Evolutionary conservation across 1,139 yeast species (phyloP).

Genomic region (Taiozyma sp.): DNA sequence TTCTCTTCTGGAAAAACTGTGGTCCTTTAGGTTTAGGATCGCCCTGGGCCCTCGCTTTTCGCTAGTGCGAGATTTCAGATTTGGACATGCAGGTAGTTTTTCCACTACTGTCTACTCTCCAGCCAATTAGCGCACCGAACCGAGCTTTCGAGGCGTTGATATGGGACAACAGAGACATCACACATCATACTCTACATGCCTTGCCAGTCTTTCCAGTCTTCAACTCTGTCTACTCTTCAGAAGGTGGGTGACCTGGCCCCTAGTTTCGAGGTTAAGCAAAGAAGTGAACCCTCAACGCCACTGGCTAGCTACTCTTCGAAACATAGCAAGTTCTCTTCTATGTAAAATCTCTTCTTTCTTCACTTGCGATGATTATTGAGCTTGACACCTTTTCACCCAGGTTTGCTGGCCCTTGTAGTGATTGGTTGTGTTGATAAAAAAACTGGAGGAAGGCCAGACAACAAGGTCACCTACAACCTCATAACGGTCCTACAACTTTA

Average conservation of each 20-base stretch:
- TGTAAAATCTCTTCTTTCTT: not conserved
- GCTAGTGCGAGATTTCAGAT: not conserved
- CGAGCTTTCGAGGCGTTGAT: not conserved
- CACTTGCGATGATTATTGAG: not conserved
- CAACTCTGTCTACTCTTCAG: not conserved
- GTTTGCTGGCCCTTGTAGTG: not conserved
- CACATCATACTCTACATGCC: too few relatives aligned
- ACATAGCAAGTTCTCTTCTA: not conserved
- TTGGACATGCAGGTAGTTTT: not conserved
- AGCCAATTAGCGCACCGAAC: not conserved
- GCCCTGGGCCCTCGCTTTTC: not conserved
- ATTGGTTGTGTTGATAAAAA: not conserved
- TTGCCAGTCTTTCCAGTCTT: too few relatives aligned
- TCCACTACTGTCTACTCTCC: not conserved
- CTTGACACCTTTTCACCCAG: not conserved
- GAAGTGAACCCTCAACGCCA: not conserved
- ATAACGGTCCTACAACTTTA: too few relatives aligned
- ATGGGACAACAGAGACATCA: not conserved
- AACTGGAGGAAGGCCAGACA: not conserved
- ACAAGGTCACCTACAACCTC: too few relatives aligned
- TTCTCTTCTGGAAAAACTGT: not conserved
- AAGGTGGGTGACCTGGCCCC: not conserved
- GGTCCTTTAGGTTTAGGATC: not conserved
- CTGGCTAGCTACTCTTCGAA: not conserved
- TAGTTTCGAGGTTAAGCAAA: not conserved